Evolutionary conservation across 257 asterid species (phyloP), one percentile per base, ranked within the genome.

Genomic region (Jasminum sambac): DNA sequence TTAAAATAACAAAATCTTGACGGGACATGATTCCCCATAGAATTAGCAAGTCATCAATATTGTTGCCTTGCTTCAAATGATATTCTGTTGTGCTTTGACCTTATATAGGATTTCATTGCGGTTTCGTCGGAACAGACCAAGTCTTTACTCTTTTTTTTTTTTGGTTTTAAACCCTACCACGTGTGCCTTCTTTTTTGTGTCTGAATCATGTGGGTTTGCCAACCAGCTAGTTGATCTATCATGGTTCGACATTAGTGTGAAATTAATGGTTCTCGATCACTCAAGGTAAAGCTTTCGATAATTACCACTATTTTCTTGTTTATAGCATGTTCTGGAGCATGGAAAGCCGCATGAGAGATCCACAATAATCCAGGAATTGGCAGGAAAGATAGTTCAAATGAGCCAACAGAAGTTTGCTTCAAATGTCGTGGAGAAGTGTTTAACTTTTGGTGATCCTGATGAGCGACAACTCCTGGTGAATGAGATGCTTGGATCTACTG

Each of bases 341-440:
- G 98, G 98, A 39, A 92, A 90, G 89, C 95, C 95, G 52, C 88
- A 90, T 14, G 98, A 92, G 80, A 85, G 97, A 42, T 67, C 98
- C 23, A 63, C 90, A 58, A 90, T 92, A 63, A 90, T 92, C 68
- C 86, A 82, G 82, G 98, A 92, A 80, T 81, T 92, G 78, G 96
- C 97, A 67, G 97, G 97, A 64, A 90, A 87, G 80, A 90, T 92
- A 69, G 98, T 92, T 66, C 91, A 88, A 76, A 92, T 92, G 98
- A 92, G 98, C 82, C 98, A 92, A 86, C 98, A 92, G 87, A 92
- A 92, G 81, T 92, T 90, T 76, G 98, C 98, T n/a, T 92, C 98
- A 16, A 92, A 92, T 72, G 98, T 92, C 73, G 97, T 90, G 14
- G 98, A 92, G 90, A 92, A 92, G 76, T 92, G 98, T 79, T 82